Evolutionary conservation across 1,284 basidiomycete species (phyloP).

Genomic region (Cryptococcus sp.): DNA sequence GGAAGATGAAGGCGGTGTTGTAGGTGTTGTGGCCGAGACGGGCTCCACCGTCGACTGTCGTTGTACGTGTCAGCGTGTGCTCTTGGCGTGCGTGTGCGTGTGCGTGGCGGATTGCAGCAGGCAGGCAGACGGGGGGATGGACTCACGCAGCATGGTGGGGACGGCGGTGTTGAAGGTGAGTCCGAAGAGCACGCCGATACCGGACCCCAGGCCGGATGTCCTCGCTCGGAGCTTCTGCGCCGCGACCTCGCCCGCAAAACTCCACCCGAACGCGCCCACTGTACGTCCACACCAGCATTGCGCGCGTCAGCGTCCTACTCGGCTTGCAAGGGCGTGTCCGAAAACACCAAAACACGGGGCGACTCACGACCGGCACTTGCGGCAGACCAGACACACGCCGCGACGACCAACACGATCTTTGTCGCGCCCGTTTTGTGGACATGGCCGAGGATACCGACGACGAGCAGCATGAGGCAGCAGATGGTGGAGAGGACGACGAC

Average conservation of each 20-base stretch:
- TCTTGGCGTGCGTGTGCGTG: not conserved
- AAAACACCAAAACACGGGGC: not conserved
- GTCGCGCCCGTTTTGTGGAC: conserved; percentile 10
- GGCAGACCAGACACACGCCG: conserved; percentile 18
- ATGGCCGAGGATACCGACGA: conserved; percentile 22
- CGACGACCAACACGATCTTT: conserved; percentile 17
- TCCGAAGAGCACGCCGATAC: conserved; percentile 18
- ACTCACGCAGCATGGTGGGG: conserved; percentile 21
- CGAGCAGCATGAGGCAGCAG: conserved; percentile 16
- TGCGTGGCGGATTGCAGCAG: too few relatives aligned
- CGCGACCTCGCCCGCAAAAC: conserved; percentile 23
- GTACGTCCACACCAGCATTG: not conserved
- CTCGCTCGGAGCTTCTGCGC: conserved; percentile 19
- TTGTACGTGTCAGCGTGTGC: not conserved
- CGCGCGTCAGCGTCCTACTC: not conserved
- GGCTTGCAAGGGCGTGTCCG: not conserved
- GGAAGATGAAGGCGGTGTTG: conserved; percentile 23
- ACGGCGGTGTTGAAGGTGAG: conserved; percentile 23
- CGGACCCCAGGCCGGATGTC: conserved; percentile 22
- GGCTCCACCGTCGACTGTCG: conserved; percentile 12
- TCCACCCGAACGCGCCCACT: conserved; percentile 21
- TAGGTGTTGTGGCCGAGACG: conserved; percentile 14
- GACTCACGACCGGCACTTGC: conserved; percentile 12
- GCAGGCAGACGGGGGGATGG: not conserved
- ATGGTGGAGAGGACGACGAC: conserved; percentile 8